phyloP scores from a whole-genome alignment of 148 eudicot species.

The Amaranthus cruentus region DNA sequence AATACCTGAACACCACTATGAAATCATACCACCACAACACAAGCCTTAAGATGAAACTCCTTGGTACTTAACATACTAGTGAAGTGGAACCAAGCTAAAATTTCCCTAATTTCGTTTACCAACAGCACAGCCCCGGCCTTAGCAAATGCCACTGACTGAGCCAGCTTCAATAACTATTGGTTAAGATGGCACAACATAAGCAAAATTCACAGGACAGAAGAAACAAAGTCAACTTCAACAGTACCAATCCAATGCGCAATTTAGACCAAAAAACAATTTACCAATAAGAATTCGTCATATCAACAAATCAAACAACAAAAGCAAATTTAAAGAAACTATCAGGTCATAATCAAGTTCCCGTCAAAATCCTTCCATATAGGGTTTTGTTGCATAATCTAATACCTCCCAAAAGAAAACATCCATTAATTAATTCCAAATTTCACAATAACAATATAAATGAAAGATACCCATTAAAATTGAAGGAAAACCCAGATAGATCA shows the following conservation, averaged over 20 bases:
- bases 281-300: neutral
- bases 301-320: neutral
- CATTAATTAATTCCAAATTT: neutral
- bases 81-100: too few species aligned
- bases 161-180: neutral
- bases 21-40: neutral
- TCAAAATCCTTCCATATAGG: constrained; percentile 1
- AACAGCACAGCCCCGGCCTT: neutral
- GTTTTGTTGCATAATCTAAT: neutral
- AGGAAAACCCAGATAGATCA: constrained; percentile 9
- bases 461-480: constrained; percentile 16
- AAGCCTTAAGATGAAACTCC: too few species aligned
- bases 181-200: neutral
- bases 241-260: too few species aligned
- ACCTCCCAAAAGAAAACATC: neutral
- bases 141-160: neutral
- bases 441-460: neutral
- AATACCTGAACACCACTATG: neutral
- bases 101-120: neutral
- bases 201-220: neutral
- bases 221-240: neutral
- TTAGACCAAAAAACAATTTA: neutral
- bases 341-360: too few species aligned
- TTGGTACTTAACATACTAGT: too few species aligned
- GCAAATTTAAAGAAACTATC: too few species aligned